Evolutionary conservation across 1,284 basidiomycete genomes (phyloP).

Genomic region (Apiotrichum laibachii): DNA sequence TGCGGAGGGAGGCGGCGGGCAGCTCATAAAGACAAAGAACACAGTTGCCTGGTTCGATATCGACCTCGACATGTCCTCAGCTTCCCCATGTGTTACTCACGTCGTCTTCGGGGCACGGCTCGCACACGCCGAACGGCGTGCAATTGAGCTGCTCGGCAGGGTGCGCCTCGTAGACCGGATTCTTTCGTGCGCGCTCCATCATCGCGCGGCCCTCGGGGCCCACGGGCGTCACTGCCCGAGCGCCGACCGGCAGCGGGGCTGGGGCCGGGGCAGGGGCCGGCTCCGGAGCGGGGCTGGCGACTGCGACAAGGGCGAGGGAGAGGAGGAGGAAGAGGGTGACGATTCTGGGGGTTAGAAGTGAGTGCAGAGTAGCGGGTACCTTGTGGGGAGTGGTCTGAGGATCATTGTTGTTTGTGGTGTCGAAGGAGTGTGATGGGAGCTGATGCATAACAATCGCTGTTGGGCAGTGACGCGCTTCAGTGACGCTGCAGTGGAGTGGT

Average conservation of each 20-base stretch:
- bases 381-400: conserved; percentile 6
- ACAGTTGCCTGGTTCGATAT: too few relatives aligned
- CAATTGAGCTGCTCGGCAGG: conserved; percentile 56
- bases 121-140: conserved; percentile 72
- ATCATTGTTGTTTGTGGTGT: conserved; percentile 4
- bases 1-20: too few relatives aligned
- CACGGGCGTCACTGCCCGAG: too few relatives aligned
- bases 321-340: conserved; percentile 18
- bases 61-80: too few relatives aligned
- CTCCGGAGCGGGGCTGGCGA: neutral
- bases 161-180: conserved; percentile 34
- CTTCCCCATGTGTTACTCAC: conserved; percentile 56
- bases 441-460: neutral
- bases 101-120: conserved; percentile 73
- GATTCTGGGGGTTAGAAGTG: conserved; percentile 13
- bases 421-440: neutral
- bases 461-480: too few relatives aligned
- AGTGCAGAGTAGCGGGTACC: conserved; percentile 2
- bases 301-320: conserved; percentile 14
- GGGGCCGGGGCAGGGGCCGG: neutral
- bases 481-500: neutral
- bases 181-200: conserved; percentile 2
- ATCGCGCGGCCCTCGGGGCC: neutral
- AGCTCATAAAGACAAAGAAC: too few relatives aligned
- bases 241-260: neutral